Percentiles rank a stretch among this genome's conserved stretches.
Evolutionary conservation across 2,329 filamentous ascomycete species (phyloP).

Genomic region (Talaromyces piceae): DNA sequence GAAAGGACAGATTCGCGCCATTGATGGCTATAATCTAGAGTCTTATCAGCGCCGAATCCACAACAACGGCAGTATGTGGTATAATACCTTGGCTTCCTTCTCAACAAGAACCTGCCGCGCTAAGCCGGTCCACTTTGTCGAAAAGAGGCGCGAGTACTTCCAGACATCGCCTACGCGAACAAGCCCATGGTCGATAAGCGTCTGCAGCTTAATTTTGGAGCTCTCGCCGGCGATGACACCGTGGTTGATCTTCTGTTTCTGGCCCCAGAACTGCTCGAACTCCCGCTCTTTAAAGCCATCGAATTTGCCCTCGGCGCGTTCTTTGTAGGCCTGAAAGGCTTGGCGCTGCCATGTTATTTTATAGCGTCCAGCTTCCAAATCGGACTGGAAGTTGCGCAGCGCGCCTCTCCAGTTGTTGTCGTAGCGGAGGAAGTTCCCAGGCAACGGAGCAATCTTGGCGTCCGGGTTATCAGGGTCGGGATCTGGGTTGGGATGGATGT

Average conservation of each 20-base stretch:
- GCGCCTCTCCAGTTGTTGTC: slow-evolving; percentile 45
- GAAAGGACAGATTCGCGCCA: slow-evolving; percentile 27
- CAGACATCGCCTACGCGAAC: slow-evolving; percentile 35
- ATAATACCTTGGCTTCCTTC: slow-evolving; percentile 38
- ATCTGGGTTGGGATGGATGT: slow-evolving; percentile 32
- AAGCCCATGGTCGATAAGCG: slow-evolving; percentile 28
- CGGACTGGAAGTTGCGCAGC: slow-evolving; percentile 48
- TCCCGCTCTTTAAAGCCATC: slow-evolving; percentile 50
- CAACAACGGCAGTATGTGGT: too few relatives aligned
- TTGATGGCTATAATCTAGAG: slow-evolving; percentile 28
- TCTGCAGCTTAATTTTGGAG: slow-evolving; percentile 32
- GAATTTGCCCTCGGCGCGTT: slow-evolving; percentile 48
- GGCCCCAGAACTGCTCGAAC: slow-evolving; percentile 52
- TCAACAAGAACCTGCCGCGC: slow-evolving; percentile 27
- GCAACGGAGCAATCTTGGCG: slow-evolving; percentile 30
- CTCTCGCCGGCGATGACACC: slow-evolving; percentile 35
- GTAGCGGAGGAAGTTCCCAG: slow-evolving; percentile 36
- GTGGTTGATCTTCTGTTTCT: slow-evolving; percentile 39
- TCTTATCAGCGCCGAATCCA: neutral
- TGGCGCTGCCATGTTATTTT: slow-evolving; percentile 51
- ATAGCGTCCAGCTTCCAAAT: slow-evolving; percentile 49
- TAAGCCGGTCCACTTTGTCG: slow-evolving; percentile 14
- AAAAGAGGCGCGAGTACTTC: slow-evolving; percentile 28
- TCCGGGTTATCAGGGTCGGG: slow-evolving; percentile 21
- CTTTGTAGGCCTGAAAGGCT: slow-evolving; percentile 46